Evolutionary conservation across 1,284 basidiomycete genomes (phyloP).

Genomic region (Taiwanofungus camphoratus): DNA sequence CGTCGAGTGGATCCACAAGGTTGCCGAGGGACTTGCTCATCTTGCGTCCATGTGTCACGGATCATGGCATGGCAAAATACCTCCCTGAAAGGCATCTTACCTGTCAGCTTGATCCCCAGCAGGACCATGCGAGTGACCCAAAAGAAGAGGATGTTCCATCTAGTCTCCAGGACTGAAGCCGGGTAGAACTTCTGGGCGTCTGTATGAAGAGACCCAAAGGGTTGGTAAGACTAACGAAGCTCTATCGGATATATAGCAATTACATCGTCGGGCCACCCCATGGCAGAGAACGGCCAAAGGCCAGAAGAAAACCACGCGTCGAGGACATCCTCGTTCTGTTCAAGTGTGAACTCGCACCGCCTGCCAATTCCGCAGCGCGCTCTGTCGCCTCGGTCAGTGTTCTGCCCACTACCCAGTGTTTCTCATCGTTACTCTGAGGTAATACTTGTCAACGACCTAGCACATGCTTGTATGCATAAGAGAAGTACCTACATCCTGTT

Average conservation of each 20-base stretch:
- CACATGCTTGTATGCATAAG: too few relatives aligned
- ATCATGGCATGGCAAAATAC: slow-evolving; percentile 97
- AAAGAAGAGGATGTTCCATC: slow-evolving; percentile 98
- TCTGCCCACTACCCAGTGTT: slow-evolving; percentile 86
- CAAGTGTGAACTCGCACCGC: slow-evolving; percentile 67
- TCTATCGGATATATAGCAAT: slow-evolving; percentile 9
- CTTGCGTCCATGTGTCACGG: slow-evolving; percentile 93
- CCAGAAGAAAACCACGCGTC: slow-evolving; percentile 98
- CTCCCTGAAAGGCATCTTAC: slow-evolving; percentile 85
- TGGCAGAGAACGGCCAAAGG: slow-evolving; percentile 93
- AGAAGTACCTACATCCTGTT: slow-evolving; percentile 55
- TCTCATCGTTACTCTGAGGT: slow-evolving; percentile 55
- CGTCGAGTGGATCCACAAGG: slow-evolving; percentile 92
- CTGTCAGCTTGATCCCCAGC: slow-evolving; percentile 85
- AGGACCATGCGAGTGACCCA: slow-evolving; percentile 98
- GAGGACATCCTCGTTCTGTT: slow-evolving; percentile 92
- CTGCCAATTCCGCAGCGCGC: slow-evolving; percentile 68
- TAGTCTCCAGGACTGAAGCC: slow-evolving; percentile 83
- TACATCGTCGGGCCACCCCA: slow-evolving; percentile 90
- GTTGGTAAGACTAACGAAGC: too few relatives aligned
- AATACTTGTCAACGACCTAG: slow-evolving; percentile 7
- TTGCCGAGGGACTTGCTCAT: slow-evolving; percentile 98
- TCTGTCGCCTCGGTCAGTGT: slow-evolving; percentile 69
- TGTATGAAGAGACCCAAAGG: slow-evolving; percentile 2
- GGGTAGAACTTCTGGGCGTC: slow-evolving; percentile 70